Conservation (phyloP, 345 rosid genomes). For the Syzygium grande region DNA sequence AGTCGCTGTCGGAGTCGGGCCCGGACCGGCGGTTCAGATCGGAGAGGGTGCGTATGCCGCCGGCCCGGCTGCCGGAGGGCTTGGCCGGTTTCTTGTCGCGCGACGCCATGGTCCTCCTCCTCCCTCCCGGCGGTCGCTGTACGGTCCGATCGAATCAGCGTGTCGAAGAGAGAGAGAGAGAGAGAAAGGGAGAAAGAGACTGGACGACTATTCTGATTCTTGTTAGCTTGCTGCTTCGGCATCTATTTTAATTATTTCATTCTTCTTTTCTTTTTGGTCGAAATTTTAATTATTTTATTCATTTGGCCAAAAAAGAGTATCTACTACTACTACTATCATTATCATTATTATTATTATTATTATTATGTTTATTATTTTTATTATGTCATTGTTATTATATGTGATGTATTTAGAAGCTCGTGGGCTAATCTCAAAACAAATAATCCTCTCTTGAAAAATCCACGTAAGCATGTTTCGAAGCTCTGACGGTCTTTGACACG, state of each 20-base stretch:
- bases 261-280: too few relatives aligned
- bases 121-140: background rate
- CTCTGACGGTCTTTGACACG: background rate
- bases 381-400: background rate
- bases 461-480: background rate
- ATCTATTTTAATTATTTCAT: background rate
- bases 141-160: background rate
- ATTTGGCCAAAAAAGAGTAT: background rate
- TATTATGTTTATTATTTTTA: too few relatives aligned
- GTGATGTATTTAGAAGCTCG: background rate
- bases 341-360: background rate
- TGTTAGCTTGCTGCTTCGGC: background rate
- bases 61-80: constrained; percentile 48
- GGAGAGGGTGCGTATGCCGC: constrained; percentile 74
- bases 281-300: background rate
- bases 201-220: background rate
- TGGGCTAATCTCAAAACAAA: background rate
- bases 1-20: constrained; percentile 77
- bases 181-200: too few relatives aligned
- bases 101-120: constrained; percentile 34
- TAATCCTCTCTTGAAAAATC: background rate
- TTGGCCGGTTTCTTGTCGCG: constrained; percentile 73
- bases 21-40: constrained; percentile 74
- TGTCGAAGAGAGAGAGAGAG: background rate
- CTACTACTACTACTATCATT: background rate